These are phyloP conservation scores for Termitomyces bulborhizus DNA, from an alignment of 768 basidiomycete species.

Conservation along the genomic window DNA sequence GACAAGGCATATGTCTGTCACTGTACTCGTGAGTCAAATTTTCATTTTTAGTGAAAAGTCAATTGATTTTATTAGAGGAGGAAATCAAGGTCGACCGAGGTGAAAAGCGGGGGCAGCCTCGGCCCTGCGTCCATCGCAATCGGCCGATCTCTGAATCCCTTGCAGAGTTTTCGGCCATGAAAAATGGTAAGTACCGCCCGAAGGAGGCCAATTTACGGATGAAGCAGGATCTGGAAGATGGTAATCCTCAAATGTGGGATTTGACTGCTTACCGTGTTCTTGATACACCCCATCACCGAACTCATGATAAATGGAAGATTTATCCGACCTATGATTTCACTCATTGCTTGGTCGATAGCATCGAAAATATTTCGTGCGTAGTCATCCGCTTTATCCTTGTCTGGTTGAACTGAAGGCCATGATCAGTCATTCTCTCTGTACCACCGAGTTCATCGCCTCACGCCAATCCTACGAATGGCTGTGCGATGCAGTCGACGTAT, in stretches of 20 bases:
- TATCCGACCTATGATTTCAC: slow-evolving; percentile 99
- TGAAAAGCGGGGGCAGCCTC: slow-evolving; percentile 73
- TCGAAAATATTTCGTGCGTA: slow-evolving; percentile 97
- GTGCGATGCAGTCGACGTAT: slow-evolving; percentile 94
- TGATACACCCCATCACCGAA: slow-evolving; percentile 87
- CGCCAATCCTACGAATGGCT: slow-evolving; percentile 99
- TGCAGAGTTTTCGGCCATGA: slow-evolving; percentile 88
- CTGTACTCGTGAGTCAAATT: slow-evolving; percentile 72
- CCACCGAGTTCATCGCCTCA: slow-evolving; percentile 90
- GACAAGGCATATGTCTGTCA: slow-evolving; percentile 96
- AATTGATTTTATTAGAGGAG: slow-evolving; percentile 54
- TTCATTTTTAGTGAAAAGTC: neutral
- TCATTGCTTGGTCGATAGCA: slow-evolving; percentile 95
- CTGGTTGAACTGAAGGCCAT: neutral
- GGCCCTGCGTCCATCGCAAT: slow-evolving; percentile 80
- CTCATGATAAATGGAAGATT: slow-evolving; percentile 89
- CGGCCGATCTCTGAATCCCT: slow-evolving; percentile 87
- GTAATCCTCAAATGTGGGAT: slow-evolving; percentile 99
- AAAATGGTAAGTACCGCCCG: slow-evolving; percentile 80
- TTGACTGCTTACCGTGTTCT: slow-evolving; percentile 93
- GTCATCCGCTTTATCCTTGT: neutral
- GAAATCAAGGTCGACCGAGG: slow-evolving; percentile 88
- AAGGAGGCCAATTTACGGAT: slow-evolving; percentile 93
- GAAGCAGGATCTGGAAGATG: slow-evolving; percentile 92
- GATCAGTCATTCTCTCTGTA: slow-evolving; percentile 90